A percentile compares a stretch with the other conserved stretches of the same genome.
Conservation (phyloP, 1,284 basidiomycete genomes). For the Meripilus lineatus region DNA sequence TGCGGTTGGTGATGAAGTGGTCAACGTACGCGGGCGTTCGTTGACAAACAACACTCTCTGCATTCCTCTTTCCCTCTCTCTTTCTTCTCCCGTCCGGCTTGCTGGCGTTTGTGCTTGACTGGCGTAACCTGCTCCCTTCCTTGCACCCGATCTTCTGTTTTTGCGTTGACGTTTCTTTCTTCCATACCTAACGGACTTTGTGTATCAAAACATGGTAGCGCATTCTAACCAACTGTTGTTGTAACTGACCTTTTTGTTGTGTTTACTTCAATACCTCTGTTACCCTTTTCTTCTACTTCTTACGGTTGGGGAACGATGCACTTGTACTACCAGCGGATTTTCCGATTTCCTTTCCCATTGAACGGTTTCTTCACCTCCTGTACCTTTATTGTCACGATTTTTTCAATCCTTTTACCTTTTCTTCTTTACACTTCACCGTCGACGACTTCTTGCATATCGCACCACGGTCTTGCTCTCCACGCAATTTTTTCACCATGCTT, state of each 20-base stretch:
- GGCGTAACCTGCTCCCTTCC: background rate
- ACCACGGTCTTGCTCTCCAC: too few relatives aligned
- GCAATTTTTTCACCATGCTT: background rate
- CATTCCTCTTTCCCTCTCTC: background rate
- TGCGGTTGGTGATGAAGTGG: slow-evolving; percentile 29
- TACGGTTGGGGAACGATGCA: too few relatives aligned
- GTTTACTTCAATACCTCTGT: slow-evolving; percentile 1
- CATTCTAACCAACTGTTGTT: background rate
- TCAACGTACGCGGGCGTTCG: slow-evolving; percentile 32
- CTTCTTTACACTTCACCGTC: background rate
- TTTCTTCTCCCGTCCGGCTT: too few relatives aligned
- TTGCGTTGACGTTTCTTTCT: slow-evolving; percentile 9
- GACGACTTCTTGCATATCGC: slow-evolving; percentile 4
- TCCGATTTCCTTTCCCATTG: background rate
- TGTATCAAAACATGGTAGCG: background rate
- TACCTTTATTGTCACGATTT: too few relatives aligned
- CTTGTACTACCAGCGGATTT: too few relatives aligned
- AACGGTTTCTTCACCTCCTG: background rate
- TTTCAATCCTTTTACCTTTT: background rate
- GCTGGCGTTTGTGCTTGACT: too few relatives aligned
- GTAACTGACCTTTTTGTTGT: background rate
- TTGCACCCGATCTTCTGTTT: background rate
- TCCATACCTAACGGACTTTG: background rate
- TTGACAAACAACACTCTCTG: slow-evolving; percentile 23
- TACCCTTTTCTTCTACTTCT: background rate